These are phyloP conservation scores for Aspergillus sclerotiicarbonarius DNA, from an alignment of 495 filamentous ascomycete genomes.

Conservation along the genomic window DNA sequence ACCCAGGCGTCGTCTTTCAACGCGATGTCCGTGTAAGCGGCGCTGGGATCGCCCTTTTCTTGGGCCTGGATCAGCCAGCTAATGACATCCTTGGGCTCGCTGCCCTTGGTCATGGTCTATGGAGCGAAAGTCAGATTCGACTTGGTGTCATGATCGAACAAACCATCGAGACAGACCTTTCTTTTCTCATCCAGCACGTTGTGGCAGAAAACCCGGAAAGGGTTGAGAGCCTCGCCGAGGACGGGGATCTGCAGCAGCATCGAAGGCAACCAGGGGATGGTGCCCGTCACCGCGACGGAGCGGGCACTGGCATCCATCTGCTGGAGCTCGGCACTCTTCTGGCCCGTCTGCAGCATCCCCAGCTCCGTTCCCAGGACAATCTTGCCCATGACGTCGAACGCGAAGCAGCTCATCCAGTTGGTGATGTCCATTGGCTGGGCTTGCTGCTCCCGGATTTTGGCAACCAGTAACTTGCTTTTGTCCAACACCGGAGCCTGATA, in stretches of 20 bases:
- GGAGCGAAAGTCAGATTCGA: neutral
- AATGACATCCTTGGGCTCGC: constrained; percentile 20
- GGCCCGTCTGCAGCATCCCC: neutral
- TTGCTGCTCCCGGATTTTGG: neutral
- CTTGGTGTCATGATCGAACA: neutral
- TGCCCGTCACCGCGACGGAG: neutral
- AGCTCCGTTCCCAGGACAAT: neutral
- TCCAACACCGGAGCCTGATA: neutral
- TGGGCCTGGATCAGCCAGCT: constrained; percentile 31
- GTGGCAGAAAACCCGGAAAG: neutral
- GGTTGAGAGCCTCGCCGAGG: neutral
- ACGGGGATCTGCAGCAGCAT: neutral
- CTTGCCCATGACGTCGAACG: neutral
- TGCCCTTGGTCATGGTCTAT: neutral
- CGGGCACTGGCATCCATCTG: neutral
- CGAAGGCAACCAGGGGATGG: neutral
- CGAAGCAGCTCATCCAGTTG: neutral
- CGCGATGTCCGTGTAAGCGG: constrained; percentile 14
- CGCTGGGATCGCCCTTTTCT: constrained; percentile 16
- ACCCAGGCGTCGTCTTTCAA: constrained; percentile 25
- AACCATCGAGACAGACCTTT: too few species aligned
- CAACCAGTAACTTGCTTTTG: neutral
- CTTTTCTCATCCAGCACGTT: neutral
- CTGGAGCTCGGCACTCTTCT: neutral
- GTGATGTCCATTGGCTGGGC: neutral